Base-by-base conservation (phyloP, 495 filamentous ascomycete genomes). In the Tuber magnatum region DNA sequence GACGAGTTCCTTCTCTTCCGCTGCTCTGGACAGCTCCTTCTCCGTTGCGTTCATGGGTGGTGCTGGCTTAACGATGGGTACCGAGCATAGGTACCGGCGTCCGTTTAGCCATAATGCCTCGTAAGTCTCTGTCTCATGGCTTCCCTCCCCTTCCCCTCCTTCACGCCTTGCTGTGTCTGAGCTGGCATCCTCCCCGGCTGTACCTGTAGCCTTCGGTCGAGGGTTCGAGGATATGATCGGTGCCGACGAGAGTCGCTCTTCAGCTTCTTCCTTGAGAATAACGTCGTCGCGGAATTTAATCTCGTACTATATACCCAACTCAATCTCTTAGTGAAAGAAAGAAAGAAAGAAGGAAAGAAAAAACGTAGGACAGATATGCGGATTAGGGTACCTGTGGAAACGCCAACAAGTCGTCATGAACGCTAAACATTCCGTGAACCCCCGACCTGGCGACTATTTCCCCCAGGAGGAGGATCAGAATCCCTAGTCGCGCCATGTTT, bases 401-500 rank as follows among this genome's bases (percentile, higher is more conserved):
- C 35, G 95, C 94, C 48, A 97, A 86, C 16, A 99, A 83, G 83
- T 99, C 95, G 82, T 98, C 94, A 80, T 96, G 89, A 44, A 97
- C 91, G 80, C 89, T 93, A 84, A 94, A 94, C 41, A 88, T 69
- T 41, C 71, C 79, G 35, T 72, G 48, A 40, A 80, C 78, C 48
- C 73, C 76, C 44, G 42, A 65, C 56, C 56, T 65, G 28, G 56
- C 28, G 28, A 65, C 28, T 65, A 65, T 65, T 65, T 65, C 56
- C 28, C 56, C 56, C 28, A 65, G 2, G 28, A 65, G 28, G 56
- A 65, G 56, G 28, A 65, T 32, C 7, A 65, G 56, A 65, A 65
- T 65, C 28, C 56, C 56, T 35, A 35, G 56, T 28, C 56, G 56
- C 56, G 56, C 56, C 56, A 65, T 65, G 14, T 35, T 65, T 32